Evolutionary conservation across 2,329 filamentous ascomycete species (phyloP), one percentile per base, ranked within the genome.

Genomic region (Helotiales sp.): DNA sequence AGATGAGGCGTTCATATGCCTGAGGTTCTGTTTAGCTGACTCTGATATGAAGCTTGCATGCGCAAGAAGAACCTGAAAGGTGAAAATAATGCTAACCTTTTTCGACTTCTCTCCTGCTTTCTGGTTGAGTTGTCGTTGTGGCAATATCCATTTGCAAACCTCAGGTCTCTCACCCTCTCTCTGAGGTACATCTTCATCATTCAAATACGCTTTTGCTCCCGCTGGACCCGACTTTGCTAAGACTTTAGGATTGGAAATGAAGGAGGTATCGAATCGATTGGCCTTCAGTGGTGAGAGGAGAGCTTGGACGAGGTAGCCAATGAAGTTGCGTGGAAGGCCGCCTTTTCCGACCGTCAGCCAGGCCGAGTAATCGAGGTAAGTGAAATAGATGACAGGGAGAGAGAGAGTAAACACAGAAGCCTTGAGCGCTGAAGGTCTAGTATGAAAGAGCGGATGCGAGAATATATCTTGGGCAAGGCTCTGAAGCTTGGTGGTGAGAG

Each of bases 311-410:
- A 74, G 44, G 71, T 72, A 76, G 46, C 74, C 74, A 25, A 71
- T 30, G 12, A 68, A 33, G 58, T 75, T 75, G 55, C 72, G 67
- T 2, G 73, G 73, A 2, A 68, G 54, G 0, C 74, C 74, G 6
- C 73, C 73, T 1, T 66, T 70, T 1, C 73, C 73, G 40, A 75
- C 71, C n/a, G 67, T 67, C 12, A 68, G 59, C 62, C 71, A 76
- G 29, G 63, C 62, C n/a, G 59, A 63, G 59, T 75, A 76, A 59
- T 75, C 71, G 52, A 66, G n/a, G 48, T 48, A 36, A 2, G 51
- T 27, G 27, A 48, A 42, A 33, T 53, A 46, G 29, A 57, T 22
- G 5, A 60, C 6, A 15, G 58, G 54, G 9, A 44, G 19, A 17
- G 40, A 50, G 30, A 50, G 30, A 10, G 46, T 33, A 17, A 40